Conservation (phyloP, 2,329 filamentous ascomycete species). For the Fusarium begoniae region DNA sequence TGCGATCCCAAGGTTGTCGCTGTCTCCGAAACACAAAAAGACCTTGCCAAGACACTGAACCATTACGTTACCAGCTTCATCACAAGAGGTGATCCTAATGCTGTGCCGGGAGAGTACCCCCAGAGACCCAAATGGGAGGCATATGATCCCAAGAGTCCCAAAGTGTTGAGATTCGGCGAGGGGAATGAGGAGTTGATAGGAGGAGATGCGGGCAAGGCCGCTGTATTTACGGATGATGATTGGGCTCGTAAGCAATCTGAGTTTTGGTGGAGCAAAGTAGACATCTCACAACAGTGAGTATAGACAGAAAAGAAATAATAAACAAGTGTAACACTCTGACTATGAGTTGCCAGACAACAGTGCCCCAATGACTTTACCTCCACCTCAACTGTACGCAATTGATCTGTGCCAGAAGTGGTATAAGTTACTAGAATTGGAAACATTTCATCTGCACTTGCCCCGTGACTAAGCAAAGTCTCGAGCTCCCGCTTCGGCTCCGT, state of each 20-base stretch:
- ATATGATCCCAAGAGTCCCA: constrained; percentile 42
- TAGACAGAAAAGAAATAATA: neutral
- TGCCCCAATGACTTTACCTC: fast-evolving
- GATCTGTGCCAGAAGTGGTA: fast-evolving
- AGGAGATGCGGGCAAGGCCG: constrained; percentile 48
- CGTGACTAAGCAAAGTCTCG: neutral
- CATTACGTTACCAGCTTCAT: constrained; percentile 61
- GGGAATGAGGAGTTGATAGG: constrained; percentile 59
- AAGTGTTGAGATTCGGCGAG: constrained; percentile 55
- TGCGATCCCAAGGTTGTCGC: constrained; percentile 48
- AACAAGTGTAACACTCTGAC: neutral
- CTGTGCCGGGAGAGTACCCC: constrained; percentile 31
- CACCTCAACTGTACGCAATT: neutral
- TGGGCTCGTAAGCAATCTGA: constrained; percentile 55
- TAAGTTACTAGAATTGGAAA: neutral
- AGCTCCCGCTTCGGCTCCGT: fast-evolving
- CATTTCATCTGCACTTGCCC: fast-evolving
- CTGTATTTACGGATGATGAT: constrained; percentile 51
- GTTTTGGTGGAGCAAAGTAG: constrained; percentile 58
- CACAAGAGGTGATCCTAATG: constrained; percentile 56
- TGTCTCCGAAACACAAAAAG: constrained; percentile 51
- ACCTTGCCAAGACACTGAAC: constrained; percentile 54
- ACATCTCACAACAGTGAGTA: constrained; percentile 46
- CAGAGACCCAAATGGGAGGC: constrained; percentile 48
- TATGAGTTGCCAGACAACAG: fast-evolving